Evolutionary conservation across 2,329 filamentous ascomycete species (phyloP).

Genomic region (Colletotrichum tofieldiae): DNA sequence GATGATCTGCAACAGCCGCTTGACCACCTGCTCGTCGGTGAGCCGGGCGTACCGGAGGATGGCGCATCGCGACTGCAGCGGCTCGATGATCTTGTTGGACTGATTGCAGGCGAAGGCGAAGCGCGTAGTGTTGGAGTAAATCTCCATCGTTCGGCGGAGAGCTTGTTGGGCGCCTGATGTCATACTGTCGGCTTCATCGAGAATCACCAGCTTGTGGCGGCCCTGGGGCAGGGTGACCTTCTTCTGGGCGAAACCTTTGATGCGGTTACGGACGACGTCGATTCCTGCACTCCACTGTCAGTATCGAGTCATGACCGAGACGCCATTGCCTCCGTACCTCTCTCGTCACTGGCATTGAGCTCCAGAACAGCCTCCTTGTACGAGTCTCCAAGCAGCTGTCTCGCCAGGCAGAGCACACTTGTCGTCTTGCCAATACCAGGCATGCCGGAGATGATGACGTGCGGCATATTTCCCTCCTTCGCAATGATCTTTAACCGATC

Average conservation of each 20-base stretch:
- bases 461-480: slow-evolving; percentile 98
- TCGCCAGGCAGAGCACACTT: slow-evolving; percentile 91
- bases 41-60: slow-evolving; percentile 94
- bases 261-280: slow-evolving; percentile 95
- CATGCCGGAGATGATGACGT: slow-evolving; percentile 99
- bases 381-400: slow-evolving; percentile 90
- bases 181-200: slow-evolving; percentile 99
- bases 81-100: slow-evolving; percentile 99
- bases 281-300: slow-evolving; percentile 72
- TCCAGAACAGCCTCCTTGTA: slow-evolving; percentile 99
- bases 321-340: slow-evolving; percentile 75
- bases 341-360: slow-evolving; percentile 95
- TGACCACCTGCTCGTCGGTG: slow-evolving; percentile 93
- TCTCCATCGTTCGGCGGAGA: slow-evolving; percentile 96
- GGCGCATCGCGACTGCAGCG: slow-evolving; percentile 95
- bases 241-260: slow-evolving; percentile 99
- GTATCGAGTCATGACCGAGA: slow-evolving; percentile 54
- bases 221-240: slow-evolving; percentile 95
- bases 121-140: slow-evolving; percentile 95
- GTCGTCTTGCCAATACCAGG: slow-evolving; percentile 99
- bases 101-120: slow-evolving; percentile 99
- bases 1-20: slow-evolving; percentile 91
- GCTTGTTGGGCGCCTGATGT: slow-evolving; percentile 97
- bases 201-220: slow-evolving; percentile 95
- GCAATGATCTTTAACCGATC: slow-evolving; percentile 98